Base-by-base conservation (phyloP, 1,284 basidiomycete species). In the Leucoagaricus sp. region DNA sequence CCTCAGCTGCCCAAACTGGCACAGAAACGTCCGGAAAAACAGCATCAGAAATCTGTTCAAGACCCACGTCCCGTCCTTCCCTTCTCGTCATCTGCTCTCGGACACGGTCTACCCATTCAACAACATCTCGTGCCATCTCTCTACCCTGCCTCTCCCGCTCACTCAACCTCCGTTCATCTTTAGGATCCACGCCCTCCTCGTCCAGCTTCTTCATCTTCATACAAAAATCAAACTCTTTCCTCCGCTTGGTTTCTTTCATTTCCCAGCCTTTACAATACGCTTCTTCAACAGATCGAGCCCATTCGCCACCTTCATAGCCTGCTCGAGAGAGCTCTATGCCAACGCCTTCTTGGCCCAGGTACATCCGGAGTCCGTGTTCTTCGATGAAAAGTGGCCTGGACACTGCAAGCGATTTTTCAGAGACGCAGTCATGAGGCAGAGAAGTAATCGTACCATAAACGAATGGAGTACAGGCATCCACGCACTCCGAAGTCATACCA, bases 331-430 rank as follows among this genome's bases (percentile, higher is more conserved):
- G 77, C 68, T 89, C 86, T 12, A 89, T 74, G 12, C 86, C 86
- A 6, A 84, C 80, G 9, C 86, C 86, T 54, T 83, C 80, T 41
- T 72, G 71, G 38, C 81, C 74, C 33, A 92, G 81, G 23, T 87
- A 72, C 10, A 86, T 72, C 2, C 83, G 81, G 34, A 93, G 73
- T 3, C 89, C 89, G 63, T 88, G 84, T 65, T 92, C 89, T 66
- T 91, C 89, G 47, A 91, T 82, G 62, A 93, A 91, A 29, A 91
- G 73, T 0, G 89, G 89, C 2, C 89, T 78, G 2, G 89, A 85
- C 9, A 91, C 87, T 87, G 63, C 26, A n/a, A n/a, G n/a, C n/a
- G n/a, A n/a, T n/a, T n/a, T n/a, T n/a, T n/a, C n/a, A n/a, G n/a
- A n/a, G n/a, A n/a, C n/a, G n/a, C n/a, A n/a, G n/a, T n/a, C n/a